These are phyloP conservation scores for Sugiyamaella pinicola DNA, from an alignment of 1,139 yeast genomes.

Conservation along the genomic window DNA sequence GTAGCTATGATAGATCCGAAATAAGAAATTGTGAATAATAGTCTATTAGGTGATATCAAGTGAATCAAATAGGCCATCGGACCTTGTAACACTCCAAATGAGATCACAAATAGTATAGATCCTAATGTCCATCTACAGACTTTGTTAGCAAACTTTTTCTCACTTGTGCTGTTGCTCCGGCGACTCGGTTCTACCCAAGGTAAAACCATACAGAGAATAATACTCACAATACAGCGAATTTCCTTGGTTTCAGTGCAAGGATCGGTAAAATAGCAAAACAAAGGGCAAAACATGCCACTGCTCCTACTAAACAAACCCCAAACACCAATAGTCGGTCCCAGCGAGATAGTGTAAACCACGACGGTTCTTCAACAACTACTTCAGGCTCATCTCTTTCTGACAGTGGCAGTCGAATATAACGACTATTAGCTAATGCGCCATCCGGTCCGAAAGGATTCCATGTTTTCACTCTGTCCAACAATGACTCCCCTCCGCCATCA, in stretches of 20 bases:
- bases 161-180: background rate
- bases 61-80: constrained; percentile 79
- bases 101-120: constrained; percentile 77
- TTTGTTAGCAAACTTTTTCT: background rate
- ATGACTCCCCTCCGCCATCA: constrained; percentile 29
- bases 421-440: constrained; percentile 17
- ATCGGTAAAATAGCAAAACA: constrained; percentile 88
- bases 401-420: constrained; percentile 23
- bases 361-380: constrained; percentile 52
- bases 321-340: constrained; percentile 82
- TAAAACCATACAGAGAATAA: background rate
- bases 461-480: constrained; percentile 29
- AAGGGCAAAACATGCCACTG: constrained; percentile 75
- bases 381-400: constrained; percentile 30
- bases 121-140: constrained; percentile 84
- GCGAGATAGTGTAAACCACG: constrained; percentile 63
- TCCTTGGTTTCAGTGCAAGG: constrained; percentile 84
- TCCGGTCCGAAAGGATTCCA: constrained; percentile 22
- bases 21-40: constrained; percentile 78
- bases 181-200: constrained; percentile 5
- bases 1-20: constrained; percentile 74
- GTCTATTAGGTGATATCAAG: constrained; percentile 70
- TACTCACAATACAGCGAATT: constrained; percentile 60
- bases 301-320: constrained; percentile 71
- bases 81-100: constrained; percentile 92